Evolutionary conservation across 2,329 filamentous ascomycete genomes (phyloP), one percentile per base, ranked within the genome.

Genomic region (Curvularia sp.): DNA sequence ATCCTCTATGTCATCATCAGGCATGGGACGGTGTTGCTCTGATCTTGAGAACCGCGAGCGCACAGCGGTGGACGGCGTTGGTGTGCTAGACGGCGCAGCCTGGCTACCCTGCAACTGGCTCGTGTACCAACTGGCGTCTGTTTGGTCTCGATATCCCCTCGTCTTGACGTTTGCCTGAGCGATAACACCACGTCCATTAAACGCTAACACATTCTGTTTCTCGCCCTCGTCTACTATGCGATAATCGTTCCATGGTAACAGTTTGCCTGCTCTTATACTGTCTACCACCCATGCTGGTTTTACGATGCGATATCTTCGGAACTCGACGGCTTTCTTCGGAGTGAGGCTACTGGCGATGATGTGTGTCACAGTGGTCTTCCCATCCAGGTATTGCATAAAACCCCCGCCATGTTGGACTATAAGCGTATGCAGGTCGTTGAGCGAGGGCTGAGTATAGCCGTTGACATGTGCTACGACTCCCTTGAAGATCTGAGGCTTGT

Each of bases 261-360:
- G 78, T 69, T 86, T 90, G 5, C 92, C 92, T 6, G 91, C 91
- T 56, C 86, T 83, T 45, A 98, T 86, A 60, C 93, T 97, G 67
- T 99, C 94, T 13, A 92, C 89, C 3, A 99, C 86, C 95, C 95
- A 99, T 19, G 92, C 88, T 0, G 95, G 95, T 76, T 95, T 97
- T 49, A 97, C 95, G 36, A 99, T 91, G 45, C 94, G 87, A 76
- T 98, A 97, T 64, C 86, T 87, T 53, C 83, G 85, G 72, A 96
- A 97, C 64, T 99, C 95, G 53, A 94, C 86, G 27, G 87, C 87
- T 77, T 99, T 99, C 80, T 97, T 98, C 0, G 92, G 93, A 0
- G 95, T 95, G 21, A 99, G 81, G 52, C 87, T 89, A 51, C 92
- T 94, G 3, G 94, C 93, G 68, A 99, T 93, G 66, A 99, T 97